These are phyloP conservation scores for Citrus mangshanensis DNA, from an alignment of 345 rosid species.

Conservation along the genomic window DNA sequence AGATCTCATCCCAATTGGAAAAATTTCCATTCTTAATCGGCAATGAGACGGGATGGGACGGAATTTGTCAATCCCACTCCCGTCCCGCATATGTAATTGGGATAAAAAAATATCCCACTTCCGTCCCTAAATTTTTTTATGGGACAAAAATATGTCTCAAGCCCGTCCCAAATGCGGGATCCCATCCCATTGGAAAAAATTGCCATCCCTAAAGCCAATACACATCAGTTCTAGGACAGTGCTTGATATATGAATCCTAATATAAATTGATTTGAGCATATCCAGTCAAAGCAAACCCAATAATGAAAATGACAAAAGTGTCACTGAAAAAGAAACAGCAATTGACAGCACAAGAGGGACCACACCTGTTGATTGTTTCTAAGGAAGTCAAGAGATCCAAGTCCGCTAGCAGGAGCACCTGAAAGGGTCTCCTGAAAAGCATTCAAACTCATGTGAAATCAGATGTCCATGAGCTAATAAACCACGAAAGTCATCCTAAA, in stretches of 20 bases:
- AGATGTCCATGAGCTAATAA: not conserved
- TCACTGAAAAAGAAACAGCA: not conserved
- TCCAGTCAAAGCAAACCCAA: not conserved
- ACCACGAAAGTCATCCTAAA: slow-evolving; percentile 4
- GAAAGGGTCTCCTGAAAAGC: slow-evolving; percentile 59
- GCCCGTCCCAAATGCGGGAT: no score
- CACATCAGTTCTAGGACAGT: not conserved
- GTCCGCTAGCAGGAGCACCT: slow-evolving; percentile 59
- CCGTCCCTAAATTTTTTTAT: no score
- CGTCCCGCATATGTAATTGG: no score
- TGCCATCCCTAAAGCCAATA: not conserved
- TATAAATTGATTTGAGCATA: not conserved
- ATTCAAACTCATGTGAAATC: slow-evolving; percentile 13
- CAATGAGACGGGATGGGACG: no score
- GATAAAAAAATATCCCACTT: no score
- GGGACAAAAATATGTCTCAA: no score
- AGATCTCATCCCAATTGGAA: no score
- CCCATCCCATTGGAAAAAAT: no score
- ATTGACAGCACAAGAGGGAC: slow-evolving; percentile 5
- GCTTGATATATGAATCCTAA: not conserved
- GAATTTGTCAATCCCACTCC: no score
- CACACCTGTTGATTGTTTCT: slow-evolving; percentile 86
- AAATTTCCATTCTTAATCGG: no score
- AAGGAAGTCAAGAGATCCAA: slow-evolving; percentile 88
- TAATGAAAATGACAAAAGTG: not conserved